A percentile compares a stretch with the other conserved stretches of the same genome.
These are phyloP conservation scores for Gnaphalium uliginosum DNA, from an alignment of 129 eudicot genomes.

Conservation along the genomic window DNA sequence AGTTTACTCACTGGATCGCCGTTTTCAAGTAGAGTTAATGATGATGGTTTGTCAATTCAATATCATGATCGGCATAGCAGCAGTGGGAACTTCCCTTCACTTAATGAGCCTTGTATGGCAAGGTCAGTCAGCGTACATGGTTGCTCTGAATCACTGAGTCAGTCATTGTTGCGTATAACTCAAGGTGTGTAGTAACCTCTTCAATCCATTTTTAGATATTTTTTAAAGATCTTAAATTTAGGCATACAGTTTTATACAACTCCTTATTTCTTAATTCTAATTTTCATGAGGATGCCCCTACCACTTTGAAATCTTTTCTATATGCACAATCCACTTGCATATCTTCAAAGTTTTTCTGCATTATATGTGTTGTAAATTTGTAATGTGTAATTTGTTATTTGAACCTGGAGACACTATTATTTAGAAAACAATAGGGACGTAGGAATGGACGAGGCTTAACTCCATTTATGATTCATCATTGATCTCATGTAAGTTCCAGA, in stretches of 20 bases:
- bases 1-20: slow-evolving; percentile 61
- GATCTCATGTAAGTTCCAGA: neutral
- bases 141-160: slow-evolving; percentile 72
- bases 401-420: neutral
- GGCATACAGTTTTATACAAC: neutral
- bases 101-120: slow-evolving; percentile 81
- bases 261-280: neutral
- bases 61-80: slow-evolving; percentile 36
- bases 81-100: slow-evolving; percentile 42
- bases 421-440: neutral
- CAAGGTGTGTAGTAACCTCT: slow-evolving; percentile 48
- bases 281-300: neutral
- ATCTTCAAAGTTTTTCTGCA: neutral
- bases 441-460: neutral
- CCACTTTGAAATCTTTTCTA: too few species aligned
- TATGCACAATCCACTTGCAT: too few species aligned
- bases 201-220: slow-evolving; percentile 9
- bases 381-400: too few species aligned
- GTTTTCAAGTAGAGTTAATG: slow-evolving; percentile 57
- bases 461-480: slow-evolving; percentile 3
- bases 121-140: slow-evolving; percentile 94
- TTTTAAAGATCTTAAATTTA: neutral
- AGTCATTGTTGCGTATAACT: slow-evolving; percentile 49
- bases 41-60: slow-evolving; percentile 40
- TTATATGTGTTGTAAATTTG: neutral